These are phyloP conservation scores for Cytidiella melzeri DNA, from an alignment of 768 basidiomycete species.

Conservation along the genomic window DNA sequence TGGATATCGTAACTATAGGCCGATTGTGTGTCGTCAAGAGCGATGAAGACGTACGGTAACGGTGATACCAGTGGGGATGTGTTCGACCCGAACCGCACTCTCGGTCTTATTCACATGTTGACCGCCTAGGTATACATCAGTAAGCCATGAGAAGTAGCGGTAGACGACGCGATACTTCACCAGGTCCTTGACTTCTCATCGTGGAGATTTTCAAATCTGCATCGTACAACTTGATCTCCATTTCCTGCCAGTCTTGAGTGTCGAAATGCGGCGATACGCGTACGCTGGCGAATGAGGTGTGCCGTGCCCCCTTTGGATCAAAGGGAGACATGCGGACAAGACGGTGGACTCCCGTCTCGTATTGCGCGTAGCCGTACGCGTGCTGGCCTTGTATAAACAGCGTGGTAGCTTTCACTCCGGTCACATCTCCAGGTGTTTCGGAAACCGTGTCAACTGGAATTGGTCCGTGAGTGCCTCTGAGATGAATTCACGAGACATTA, in stretches of 20 bases:
- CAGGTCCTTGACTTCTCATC: conserved; percentile 9
- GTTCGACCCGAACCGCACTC: conserved; percentile 13
- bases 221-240: conserved; percentile 9
- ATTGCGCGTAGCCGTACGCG: conserved; percentile 16
- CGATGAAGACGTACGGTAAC: conserved; percentile 8
- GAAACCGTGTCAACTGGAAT: conserved; percentile 13
- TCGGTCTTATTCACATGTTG: conserved; percentile 9
- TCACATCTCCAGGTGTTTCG: conserved; percentile 7
- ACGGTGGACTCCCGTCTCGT: conserved; percentile 17
- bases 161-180: conserved; percentile 1
- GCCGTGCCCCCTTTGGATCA: conserved; percentile 3
- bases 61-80: conserved; percentile 13
- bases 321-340: conserved; percentile 9
- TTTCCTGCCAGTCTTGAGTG: conserved; percentile 3
- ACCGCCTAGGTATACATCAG: neutral
- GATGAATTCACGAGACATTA: no score
- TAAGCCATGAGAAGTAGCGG: neutral
- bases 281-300: conserved; percentile 13
- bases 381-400: conserved; percentile 12
- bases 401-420: conserved; percentile 9
- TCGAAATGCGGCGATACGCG: conserved; percentile 16
- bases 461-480: no score
- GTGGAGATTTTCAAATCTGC: conserved; percentile 13
- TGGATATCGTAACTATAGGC: neutral
- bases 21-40: neutral